These are phyloP conservation scores for Quercus phellos DNA, from an alignment of 331 rosid species.

Conservation along the genomic window DNA sequence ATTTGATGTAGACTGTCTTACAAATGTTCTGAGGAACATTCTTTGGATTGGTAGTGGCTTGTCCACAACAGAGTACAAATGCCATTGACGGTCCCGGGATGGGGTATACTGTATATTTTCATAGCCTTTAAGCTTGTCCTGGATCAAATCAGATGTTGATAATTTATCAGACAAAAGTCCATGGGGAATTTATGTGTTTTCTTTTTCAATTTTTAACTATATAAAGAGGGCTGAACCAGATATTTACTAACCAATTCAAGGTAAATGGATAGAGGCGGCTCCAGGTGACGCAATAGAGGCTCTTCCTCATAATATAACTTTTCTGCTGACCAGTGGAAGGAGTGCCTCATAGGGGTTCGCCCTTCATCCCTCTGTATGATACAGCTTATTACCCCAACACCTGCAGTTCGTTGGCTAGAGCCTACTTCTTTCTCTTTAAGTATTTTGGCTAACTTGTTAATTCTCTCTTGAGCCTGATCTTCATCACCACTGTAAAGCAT, in stretches of 20 bases:
- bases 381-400: slow-evolving; percentile 90
- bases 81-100: slow-evolving; percentile 99
- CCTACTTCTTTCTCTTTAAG: slow-evolving; percentile 84
- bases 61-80: slow-evolving; percentile 79
- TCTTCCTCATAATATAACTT: slow-evolving; percentile 75
- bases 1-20: slow-evolving; percentile 76
- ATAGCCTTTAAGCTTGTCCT: slow-evolving; percentile 95
- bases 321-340: slow-evolving; percentile 90
- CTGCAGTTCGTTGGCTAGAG: slow-evolving; percentile 63
- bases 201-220: slow-evolving; percentile 6
- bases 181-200: slow-evolving; percentile 8
- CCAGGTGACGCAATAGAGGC: slow-evolving; percentile 92
- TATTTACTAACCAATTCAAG: slow-evolving; percentile 84
- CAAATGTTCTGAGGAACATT: slow-evolving; percentile 95
- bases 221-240: slow-evolving; percentile 10
- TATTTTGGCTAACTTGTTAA: slow-evolving; percentile 88
- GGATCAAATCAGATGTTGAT: slow-evolving; percentile 23
- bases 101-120: slow-evolving; percentile 78
- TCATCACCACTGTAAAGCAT: slow-evolving; percentile 88
- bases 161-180: slow-evolving; percentile 27
- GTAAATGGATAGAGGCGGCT: slow-evolving; percentile 95
- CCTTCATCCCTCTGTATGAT: slow-evolving; percentile 99
- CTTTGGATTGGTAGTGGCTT: slow-evolving; percentile 72
- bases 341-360: slow-evolving; percentile 98
- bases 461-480: slow-evolving; percentile 98